Percentiles rank a stretch among this genome's conserved stretches.
phyloP scores from a whole-genome alignment of 2,329 filamentous ascomycete genomes.

The Aureobasidium sp. region DNA sequence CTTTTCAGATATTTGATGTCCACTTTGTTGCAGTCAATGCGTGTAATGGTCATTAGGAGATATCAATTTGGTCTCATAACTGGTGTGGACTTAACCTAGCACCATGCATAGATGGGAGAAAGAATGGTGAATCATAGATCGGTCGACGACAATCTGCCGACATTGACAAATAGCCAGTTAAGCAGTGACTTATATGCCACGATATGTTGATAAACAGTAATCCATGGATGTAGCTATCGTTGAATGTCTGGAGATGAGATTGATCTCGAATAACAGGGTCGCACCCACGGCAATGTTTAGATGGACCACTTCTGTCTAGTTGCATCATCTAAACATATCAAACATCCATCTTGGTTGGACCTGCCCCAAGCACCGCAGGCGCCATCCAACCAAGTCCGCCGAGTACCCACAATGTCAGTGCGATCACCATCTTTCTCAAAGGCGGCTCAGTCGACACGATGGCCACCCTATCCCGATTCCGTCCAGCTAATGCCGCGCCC shows the following conservation, averaged over 20 bases:
- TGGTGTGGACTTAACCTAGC: not conserved
- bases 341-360: not conserved
- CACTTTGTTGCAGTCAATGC: too few relatives aligned
- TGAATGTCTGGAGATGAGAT: not conserved
- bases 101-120: too few relatives aligned
- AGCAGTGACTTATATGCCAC: not conserved
- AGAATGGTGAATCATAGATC: not conserved
- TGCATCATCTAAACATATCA: not conserved
- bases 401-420: not conserved
- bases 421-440: not conserved
- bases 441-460: not conserved
- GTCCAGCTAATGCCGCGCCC: not conserved
- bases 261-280: not conserved
- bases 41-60: too few relatives aligned
- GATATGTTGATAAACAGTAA: not conserved
- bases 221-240: not conserved
- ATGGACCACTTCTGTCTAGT: not conserved
- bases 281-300: not conserved
- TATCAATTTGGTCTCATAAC: too few relatives aligned
- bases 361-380: slow-evolving; percentile 6
- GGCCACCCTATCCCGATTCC: too few relatives aligned
- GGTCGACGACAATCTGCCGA: not conserved
- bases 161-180: not conserved
- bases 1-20: too few relatives aligned
- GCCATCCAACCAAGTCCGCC: slow-evolving; percentile 9